Evolutionary conservation across 2,329 filamentous ascomycete species (phyloP), one percentile per base, ranked within the genome.

Genomic region (Colletotrichum somersetense): DNA sequence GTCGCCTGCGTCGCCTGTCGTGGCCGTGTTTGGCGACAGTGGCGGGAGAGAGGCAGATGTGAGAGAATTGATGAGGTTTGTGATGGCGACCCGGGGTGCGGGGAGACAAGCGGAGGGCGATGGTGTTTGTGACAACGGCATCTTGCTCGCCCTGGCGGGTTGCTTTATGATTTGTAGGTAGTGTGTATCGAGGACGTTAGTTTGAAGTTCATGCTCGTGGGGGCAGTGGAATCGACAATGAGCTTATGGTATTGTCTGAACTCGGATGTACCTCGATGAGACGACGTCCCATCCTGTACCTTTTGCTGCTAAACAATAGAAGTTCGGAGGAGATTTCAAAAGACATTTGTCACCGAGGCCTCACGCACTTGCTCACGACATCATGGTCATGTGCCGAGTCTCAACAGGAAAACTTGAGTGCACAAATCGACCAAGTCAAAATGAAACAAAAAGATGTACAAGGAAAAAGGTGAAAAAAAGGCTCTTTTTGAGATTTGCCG

Each of bases 61-160:
- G 67, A 89, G 81, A 40, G 82, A 79, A 73, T 80, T 79, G 74
- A 89, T 78, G 64, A 91, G 83, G 6, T 84, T 81, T 8, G 85
- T 86, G 20, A 90, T 80, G 4, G 90, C 76, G 12, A 84, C 79
- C 48, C 83, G 80, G 6, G 85, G 76, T 71, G 82, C 76, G 69
- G 86, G 76, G 74, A 85, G 75, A 69, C 10, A 16, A 23, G 79
- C 12, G 12, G 62, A 10, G 33, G 35, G 59, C 44, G 65, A 20
- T 40, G 40, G 33, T 65, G 38, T n/a, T 58, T 26, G 48, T 26
- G 20, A 30, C 18, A 8, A n/a, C 4, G 66, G 38, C 69, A 63
- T 72, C 44, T 14, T 62, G 26, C 20, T 42, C 20, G 14, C 11
- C 40, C 46, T 53, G 38, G 23, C 1, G 40, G 23, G 3, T 33